Conservation (phyloP, 2,329 filamentous ascomycete genomes). For the Alternaria triticimaculans region DNA sequence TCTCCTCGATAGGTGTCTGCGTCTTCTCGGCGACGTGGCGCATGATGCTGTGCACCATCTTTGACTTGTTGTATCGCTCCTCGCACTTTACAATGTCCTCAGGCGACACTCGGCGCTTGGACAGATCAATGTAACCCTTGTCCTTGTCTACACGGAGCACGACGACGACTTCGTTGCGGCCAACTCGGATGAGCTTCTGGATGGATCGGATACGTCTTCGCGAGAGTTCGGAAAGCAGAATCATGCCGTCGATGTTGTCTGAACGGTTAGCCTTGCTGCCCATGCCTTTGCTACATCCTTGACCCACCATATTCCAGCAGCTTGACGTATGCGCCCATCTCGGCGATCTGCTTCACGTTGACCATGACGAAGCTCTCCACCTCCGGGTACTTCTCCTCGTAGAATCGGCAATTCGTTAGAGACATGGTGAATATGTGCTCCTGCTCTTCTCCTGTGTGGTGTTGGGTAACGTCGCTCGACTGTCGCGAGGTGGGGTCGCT, state of each 20-base stretch:
- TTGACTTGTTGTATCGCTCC: constrained; percentile 99
- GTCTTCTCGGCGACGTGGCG: constrained; percentile 98
- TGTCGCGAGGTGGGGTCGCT: constrained; percentile 10
- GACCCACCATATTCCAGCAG: constrained; percentile 80
- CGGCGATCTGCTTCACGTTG: constrained; percentile 99
- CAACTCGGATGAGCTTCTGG: constrained; percentile 97
- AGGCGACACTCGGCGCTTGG: constrained; percentile 95
- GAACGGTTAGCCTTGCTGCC: constrained; percentile 8
- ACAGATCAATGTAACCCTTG: constrained; percentile 99
- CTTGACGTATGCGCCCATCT: constrained; percentile 99
- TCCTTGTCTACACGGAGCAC: constrained; percentile 99
- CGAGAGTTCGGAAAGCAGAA: constrained; percentile 95
- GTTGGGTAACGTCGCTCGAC: constrained; percentile 8
- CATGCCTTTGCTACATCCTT: not conserved
- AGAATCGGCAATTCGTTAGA: constrained; percentile 95
- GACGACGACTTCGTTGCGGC: constrained; percentile 97
- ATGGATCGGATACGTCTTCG: constrained; percentile 98
- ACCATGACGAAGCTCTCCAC: constrained; percentile 99
- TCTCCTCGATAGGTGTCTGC: constrained; percentile 86
- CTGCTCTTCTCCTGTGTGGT: constrained; percentile 13
- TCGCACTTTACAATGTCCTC: constrained; percentile 99
- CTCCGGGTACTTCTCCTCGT: constrained; percentile 97
- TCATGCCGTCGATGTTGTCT: constrained; percentile 99
- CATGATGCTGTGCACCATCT: constrained; percentile 99
- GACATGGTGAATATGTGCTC: constrained; percentile 70